phyloP scores from a whole-genome alignment of 2,329 filamentous ascomycete genomes.

The Nigrospora osmanthi region DNA sequence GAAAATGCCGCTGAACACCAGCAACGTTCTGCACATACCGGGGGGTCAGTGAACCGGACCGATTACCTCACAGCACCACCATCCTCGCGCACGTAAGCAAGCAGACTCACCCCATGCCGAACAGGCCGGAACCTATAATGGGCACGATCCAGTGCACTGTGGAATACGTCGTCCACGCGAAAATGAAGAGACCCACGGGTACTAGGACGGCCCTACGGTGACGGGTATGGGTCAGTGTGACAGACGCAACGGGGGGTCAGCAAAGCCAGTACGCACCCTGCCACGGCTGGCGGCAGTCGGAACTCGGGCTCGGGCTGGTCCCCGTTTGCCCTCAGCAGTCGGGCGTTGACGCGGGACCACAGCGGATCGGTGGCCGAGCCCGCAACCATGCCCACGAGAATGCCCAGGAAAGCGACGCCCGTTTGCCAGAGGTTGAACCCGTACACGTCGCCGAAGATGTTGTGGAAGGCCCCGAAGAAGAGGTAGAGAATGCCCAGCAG shows the following conservation, averaged over 20 bases:
- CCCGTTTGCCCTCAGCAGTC: constrained; percentile 43
- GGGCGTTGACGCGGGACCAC: constrained; percentile 53
- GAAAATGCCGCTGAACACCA: constrained; percentile 78
- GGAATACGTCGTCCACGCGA: constrained; percentile 76
- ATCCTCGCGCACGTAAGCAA: too few relatives aligned
- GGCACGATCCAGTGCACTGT: constrained; percentile 70
- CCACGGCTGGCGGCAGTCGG: constrained; percentile 67
- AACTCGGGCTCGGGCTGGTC: constrained; percentile 76
- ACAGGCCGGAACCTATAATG: constrained; percentile 64
- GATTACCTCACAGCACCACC: too few relatives aligned
- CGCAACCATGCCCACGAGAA: constrained; percentile 59
- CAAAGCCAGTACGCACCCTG: constrained; percentile 33
- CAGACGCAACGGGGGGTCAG: neutral
- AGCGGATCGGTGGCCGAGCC: constrained; percentile 57
- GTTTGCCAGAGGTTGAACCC: constrained; percentile 72
- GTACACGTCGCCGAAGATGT: constrained; percentile 70
- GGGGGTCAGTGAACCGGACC: too few relatives aligned
- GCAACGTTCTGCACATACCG: constrained; percentile 48
- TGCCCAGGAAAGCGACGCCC: constrained; percentile 70
- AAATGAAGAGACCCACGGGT: constrained; percentile 77
- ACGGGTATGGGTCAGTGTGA: neutral
- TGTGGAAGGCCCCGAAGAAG: constrained; percentile 81
- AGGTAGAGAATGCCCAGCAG: constrained; percentile 84
- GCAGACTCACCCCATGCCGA: constrained; percentile 58
- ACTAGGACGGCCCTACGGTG: constrained; percentile 54